Percentiles rank a stretch among this genome's conserved stretches.
Evolutionary conservation across 2,329 filamentous ascomycete species (phyloP).

Genomic region (Paecilomyces fulvus): DNA sequence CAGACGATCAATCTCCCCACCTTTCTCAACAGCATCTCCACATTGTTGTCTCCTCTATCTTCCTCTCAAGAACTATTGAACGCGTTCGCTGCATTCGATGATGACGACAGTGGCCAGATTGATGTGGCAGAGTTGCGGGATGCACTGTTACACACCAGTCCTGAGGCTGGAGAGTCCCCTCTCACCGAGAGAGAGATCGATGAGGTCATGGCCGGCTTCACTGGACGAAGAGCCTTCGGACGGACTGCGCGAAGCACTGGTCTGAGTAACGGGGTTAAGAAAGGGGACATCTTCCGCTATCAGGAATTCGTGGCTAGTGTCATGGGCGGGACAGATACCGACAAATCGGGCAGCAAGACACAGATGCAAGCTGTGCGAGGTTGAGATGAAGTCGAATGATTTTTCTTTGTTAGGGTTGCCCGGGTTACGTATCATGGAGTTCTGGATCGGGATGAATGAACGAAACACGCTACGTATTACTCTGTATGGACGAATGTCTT

Average conservation of each 20-base stretch:
- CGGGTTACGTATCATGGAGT: neutral
- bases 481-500: neutral
- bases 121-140: conserved; percentile 75
- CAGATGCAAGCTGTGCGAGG: neutral
- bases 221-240: conserved; percentile 72
- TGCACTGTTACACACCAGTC: conserved; percentile 71
- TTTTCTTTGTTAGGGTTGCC: neutral
- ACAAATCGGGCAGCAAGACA: conserved; percentile 5
- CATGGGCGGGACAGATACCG: conserved; percentile 43
- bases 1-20: conserved; percentile 73
- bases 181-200: conserved; percentile 71
- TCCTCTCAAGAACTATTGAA: conserved; percentile 72
- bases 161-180: conserved; percentile 58
- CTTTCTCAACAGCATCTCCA: conserved; percentile 76
- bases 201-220: conserved; percentile 78
- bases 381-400: neutral
- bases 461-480: neutral
- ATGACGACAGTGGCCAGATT: conserved; percentile 89
- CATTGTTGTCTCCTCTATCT: conserved; percentile 64
- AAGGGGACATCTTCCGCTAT: conserved; percentile 87
- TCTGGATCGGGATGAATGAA: conserved; percentile 1
- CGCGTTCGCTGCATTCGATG: conserved; percentile 90
- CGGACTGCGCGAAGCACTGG: conserved; percentile 41
- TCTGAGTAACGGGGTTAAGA: conserved; percentile 47
- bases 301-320: conserved; percentile 77